Percentiles rank a stretch among this genome's conserved stretches.
Conservation (phyloP, 106 monocot species). For the Chionographis japonica region DNA sequence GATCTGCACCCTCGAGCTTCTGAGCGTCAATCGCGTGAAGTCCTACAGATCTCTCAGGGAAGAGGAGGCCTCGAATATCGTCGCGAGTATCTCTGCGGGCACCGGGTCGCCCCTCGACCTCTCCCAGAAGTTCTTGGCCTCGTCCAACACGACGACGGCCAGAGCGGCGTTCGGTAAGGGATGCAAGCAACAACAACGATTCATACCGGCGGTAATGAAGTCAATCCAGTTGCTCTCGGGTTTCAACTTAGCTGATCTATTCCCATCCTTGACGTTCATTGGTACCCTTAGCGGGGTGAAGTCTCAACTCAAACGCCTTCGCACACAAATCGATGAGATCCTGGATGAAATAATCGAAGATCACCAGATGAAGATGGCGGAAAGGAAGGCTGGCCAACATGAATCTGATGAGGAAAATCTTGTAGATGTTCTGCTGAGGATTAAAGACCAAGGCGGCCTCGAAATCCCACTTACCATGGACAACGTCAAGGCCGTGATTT, state of each 20-base stretch:
- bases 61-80: not conserved
- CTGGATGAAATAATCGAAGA: slow-evolving; percentile 7
- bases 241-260: slow-evolving; percentile 12
- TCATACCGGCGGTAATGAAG: slow-evolving; percentile 2
- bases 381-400: too few relatives aligned
- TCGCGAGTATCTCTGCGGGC: not conserved
- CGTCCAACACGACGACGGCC: not conserved
- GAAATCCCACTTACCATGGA: too few relatives aligned
- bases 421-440: too few relatives aligned
- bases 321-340: not conserved
- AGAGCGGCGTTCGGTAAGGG: slow-evolving; percentile 4
- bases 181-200: not conserved
- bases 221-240: not conserved
- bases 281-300: not conserved
- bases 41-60: slow-evolving; percentile 4
- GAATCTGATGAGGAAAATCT: too few relatives aligned
- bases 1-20: slow-evolving; percentile 8
- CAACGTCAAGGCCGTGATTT: too few relatives aligned
- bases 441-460: too few relatives aligned
- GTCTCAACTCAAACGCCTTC: not conserved
- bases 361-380: not conserved
- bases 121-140: not conserved
- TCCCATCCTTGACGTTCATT: slow-evolving; percentile 5
- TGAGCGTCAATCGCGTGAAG: slow-evolving; percentile 1
- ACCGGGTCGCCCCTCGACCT: not conserved